Evolutionary conservation across 2,329 filamentous ascomycete genomes (phyloP).

Genomic region (Atkinsonella texensis): DNA sequence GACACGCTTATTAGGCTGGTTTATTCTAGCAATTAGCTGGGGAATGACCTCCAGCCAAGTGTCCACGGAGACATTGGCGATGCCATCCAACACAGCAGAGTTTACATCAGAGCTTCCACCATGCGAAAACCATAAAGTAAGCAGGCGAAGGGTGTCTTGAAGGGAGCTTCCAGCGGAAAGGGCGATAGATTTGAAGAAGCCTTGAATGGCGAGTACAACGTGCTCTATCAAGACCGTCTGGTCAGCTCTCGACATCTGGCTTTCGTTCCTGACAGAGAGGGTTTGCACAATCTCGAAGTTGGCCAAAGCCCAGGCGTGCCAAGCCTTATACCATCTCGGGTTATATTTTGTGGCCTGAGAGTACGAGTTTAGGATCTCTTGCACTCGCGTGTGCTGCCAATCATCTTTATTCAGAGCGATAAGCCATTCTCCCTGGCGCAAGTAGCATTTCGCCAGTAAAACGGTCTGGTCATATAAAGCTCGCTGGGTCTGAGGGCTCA

Average conservation of each 20-base stretch:
- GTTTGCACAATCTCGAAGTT: slow-evolving; percentile 97
- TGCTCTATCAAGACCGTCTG: slow-evolving; percentile 66
- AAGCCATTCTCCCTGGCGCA: slow-evolving; percentile 95
- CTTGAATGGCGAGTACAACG: slow-evolving; percentile 86
- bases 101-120: slow-evolving; percentile 84
- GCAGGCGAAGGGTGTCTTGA: slow-evolving; percentile 82
- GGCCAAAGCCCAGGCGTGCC: slow-evolving; percentile 96
- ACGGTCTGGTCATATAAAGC: slow-evolving; percentile 49
- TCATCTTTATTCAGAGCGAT: slow-evolving; percentile 73
- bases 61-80: slow-evolving; percentile 84
- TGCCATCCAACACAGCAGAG: slow-evolving; percentile 76
- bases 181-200: slow-evolving; percentile 96
- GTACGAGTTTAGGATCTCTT: slow-evolving; percentile 85
- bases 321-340: slow-evolving; percentile 94
- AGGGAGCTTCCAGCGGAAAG: slow-evolving; percentile 84
- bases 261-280: slow-evolving; percentile 54
- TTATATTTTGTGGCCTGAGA: slow-evolving; percentile 88
- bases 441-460: slow-evolving; percentile 86
- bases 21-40: slow-evolving; percentile 93
- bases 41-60: slow-evolving; percentile 98
- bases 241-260: slow-evolving; percentile 33
- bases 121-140: slow-evolving; percentile 94
- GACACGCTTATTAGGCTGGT: slow-evolving; percentile 82
- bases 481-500: slow-evolving; percentile 39
- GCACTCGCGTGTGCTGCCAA: slow-evolving; percentile 77